A percentile compares a stretch with the other conserved stretches of the same genome.
phyloP scores from a whole-genome alignment of 441 rosid species.

The Erodium texanum region DNA sequence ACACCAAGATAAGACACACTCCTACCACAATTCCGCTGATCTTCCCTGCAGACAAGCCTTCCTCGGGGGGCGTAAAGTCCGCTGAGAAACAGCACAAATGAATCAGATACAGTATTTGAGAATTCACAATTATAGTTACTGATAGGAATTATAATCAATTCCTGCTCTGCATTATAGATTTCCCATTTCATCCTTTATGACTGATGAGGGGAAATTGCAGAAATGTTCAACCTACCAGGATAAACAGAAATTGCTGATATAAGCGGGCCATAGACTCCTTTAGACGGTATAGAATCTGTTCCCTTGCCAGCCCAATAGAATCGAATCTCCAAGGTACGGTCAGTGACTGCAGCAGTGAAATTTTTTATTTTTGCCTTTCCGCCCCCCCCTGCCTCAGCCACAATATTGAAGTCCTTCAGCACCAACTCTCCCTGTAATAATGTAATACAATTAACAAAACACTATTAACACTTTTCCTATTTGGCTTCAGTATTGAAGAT shows the following conservation, averaged over 20 bases:
- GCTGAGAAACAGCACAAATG: constrained; percentile 13
- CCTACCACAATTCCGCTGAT: constrained; percentile 34
- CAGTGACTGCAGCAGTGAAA: constrained; percentile 26
- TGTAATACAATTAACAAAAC: neutral
- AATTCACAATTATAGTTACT: neutral
- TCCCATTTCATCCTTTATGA: no score
- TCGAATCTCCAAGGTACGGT: constrained; percentile 38
- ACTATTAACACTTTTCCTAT: no score
- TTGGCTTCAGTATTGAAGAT: neutral
- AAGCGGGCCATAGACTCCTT: constrained; percentile 55
- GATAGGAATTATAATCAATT: no score
- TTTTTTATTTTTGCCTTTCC: constrained; percentile 26
- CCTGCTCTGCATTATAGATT: no score
- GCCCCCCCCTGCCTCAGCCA: constrained; percentile 34
- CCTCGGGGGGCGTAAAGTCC: constrained; percentile 30
- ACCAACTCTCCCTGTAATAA: constrained; percentile 26
- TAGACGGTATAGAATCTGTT: constrained; percentile 30
- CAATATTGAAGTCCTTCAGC: constrained; percentile 38
- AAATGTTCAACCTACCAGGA: constrained; percentile 24
- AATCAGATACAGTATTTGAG: neutral
- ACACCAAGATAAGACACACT: constrained; percentile 24
- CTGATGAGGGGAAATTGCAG: no score
- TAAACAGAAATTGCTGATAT: constrained; percentile 44
- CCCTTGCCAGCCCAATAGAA: constrained; percentile 73
- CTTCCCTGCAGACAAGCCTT: constrained; percentile 21